Base-by-base conservation (phyloP, 805 yeast genomes). In the Pichia phayaonensis region DNA sequence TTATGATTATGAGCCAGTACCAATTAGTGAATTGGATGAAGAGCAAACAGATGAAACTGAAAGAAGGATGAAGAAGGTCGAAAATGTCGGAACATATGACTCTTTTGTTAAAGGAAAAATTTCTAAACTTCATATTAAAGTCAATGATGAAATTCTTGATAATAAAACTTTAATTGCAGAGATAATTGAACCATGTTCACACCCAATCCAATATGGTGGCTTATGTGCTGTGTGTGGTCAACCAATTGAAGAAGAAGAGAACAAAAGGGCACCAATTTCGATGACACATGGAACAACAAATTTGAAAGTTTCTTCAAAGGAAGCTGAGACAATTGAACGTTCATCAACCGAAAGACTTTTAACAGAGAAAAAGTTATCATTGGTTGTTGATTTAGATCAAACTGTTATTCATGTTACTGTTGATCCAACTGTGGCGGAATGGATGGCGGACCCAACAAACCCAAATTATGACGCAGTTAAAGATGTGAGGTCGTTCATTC, bases 321-420 rank as follows among this genome's bases (percentile, higher is more conserved):
- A 94, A 69, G 99, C 98, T 2, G 83, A 81, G 53, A 81, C 83
- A 53, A 82, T 94, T 45, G 98, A 90, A 62, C 77, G 78, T 53
- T 70, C 71, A 29, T 75, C 90, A 47, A 80, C 88, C 5, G 70
- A 73, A 50, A 72, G 84, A 52, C 72, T 94, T 44, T 67, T 81
- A 7, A 64, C 72, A 16, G 86, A 80, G 48, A 72, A 76, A 52
- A 88, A 87, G 64, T 72, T 94, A 54, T 90, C 94, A 29, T 73
- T 94, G 50, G 98, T 94, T 27, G 99, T 94, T 6, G 99, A 94
- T 72, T 74, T 94, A 55, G 99, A 94, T 70, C 99, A 94, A 66
- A 94, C 99, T 0, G 95, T 94, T 6, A 92, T 94, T 31, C 99
- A 94, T 62, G 96, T 97, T 41, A 92, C 97, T 6, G 97, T 92